Percentiles rank a stretch among this genome's conserved stretches.
These are phyloP conservation scores for Pythium insidiosum DNA, from an alignment of 352 stramenopile genomes.

Conservation along the genomic window DNA sequence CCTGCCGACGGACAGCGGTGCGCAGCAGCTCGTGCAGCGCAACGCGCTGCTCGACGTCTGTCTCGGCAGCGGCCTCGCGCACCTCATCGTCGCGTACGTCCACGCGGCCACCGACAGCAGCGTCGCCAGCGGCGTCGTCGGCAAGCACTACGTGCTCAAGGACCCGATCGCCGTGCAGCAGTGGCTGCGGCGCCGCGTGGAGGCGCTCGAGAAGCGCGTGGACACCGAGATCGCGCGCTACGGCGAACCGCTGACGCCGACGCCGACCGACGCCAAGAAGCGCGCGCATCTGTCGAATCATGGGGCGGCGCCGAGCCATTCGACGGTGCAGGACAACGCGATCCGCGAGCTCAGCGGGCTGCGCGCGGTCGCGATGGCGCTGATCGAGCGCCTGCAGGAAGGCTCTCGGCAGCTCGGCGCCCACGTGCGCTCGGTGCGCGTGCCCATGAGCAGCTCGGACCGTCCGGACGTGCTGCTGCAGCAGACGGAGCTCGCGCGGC, in stretches of 20 bases:
- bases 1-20: background rate
- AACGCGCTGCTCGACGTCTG: constrained; percentile 75
- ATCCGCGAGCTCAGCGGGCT: constrained; percentile 63
- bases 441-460: background rate
- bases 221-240: constrained; percentile 19
- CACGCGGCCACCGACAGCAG: constrained; percentile 22
- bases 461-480: constrained; percentile 21
- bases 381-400: constrained; percentile 62
- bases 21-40: constrained; percentile 45
- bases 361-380: constrained; percentile 53
- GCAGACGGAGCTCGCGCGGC: constrained; percentile 57
- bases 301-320: background rate
- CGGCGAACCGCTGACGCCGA: constrained; percentile 13
- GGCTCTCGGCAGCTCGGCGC: constrained; percentile 36
- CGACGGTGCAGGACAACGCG: constrained; percentile 24
- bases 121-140: constrained; percentile 5
- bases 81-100: constrained; percentile 69
- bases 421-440: constrained; percentile 14
- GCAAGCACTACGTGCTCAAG: constrained; percentile 61
- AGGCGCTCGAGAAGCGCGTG: constrained; percentile 40
- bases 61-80: constrained; percentile 54
- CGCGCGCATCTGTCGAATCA: constrained; percentile 10
- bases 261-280: background rate
- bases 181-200: constrained; percentile 52
- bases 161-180: constrained; percentile 78